A percentile compares a stretch with the other conserved stretches of the same genome.
phyloP scores from a whole-genome alignment of 2,329 filamentous ascomycete species.

The Calycina herbarum region DNA sequence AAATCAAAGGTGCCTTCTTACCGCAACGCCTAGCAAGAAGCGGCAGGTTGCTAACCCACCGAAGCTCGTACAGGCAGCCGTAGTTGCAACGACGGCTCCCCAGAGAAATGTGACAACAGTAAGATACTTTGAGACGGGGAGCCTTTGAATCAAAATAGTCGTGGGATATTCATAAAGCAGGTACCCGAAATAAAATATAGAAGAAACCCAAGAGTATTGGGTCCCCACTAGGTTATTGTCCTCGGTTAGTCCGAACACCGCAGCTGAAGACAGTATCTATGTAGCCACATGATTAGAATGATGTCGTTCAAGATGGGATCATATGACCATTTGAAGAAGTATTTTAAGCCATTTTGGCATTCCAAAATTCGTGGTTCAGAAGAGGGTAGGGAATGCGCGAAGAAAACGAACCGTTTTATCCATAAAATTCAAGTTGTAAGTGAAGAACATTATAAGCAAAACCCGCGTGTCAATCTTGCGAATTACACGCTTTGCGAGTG shows the following conservation, averaged over 20 bases:
- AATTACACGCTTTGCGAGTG: slow-evolving; percentile 43
- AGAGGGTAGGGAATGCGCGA: not conserved
- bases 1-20: slow-evolving; percentile 27
- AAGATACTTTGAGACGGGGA: slow-evolving; percentile 55
- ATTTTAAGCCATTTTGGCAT: not conserved
- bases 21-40: slow-evolving; percentile 51
- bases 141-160: slow-evolving; percentile 51
- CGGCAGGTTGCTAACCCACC: slow-evolving; percentile 49
- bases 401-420: slow-evolving; percentile 24
- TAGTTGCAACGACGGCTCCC: slow-evolving; percentile 46
- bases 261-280: slow-evolving; percentile 43
- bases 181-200: slow-evolving; percentile 51
- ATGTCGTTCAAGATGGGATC: not conserved
- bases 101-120: slow-evolving; percentile 41
- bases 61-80: slow-evolving; percentile 51
- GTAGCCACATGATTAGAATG: slow-evolving; percentile 1
- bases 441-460: slow-evolving; percentile 56
- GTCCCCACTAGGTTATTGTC: slow-evolving; percentile 47
- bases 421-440: slow-evolving; percentile 57
- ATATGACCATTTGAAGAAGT: not conserved
- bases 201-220: slow-evolving; percentile 50
- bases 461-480: slow-evolving; percentile 56
- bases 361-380: not conserved
- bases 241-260: slow-evolving; percentile 48
- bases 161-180: slow-evolving; percentile 40